A percentile compares a stretch with the other conserved stretches of the same genome.
These are phyloP conservation scores for Mucor saturninus DNA, from an alignment of 371 early-diverging fungal genomes.

Conservation along the genomic window DNA sequence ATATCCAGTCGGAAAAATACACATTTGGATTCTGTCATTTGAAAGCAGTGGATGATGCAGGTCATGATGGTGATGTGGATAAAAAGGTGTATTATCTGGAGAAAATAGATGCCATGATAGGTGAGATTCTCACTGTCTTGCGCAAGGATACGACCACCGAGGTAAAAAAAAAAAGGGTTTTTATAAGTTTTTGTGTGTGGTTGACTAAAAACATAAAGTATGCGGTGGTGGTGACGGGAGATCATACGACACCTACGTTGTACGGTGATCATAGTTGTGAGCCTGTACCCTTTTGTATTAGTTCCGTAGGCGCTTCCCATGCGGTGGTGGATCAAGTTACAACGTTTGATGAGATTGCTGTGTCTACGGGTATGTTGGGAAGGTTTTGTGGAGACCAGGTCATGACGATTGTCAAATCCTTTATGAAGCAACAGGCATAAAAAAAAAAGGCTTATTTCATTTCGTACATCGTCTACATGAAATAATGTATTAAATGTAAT, in stretches of 20 bases:
- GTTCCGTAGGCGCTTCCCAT: slow-evolving; percentile 8
- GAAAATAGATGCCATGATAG: slow-evolving; percentile 51
- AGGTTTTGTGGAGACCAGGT: slow-evolving; percentile 53
- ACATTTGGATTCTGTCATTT: slow-evolving; percentile 60
- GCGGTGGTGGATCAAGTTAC: slow-evolving; percentile 29
- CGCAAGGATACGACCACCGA: neutral
- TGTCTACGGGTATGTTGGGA: slow-evolving; percentile 40
- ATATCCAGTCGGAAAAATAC: slow-evolving; percentile 26
- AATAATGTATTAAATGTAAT: too few relatives aligned
- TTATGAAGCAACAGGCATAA: slow-evolving; percentile 28
- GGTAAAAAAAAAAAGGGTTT: neutral
- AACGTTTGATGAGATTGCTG: slow-evolving; percentile 39
- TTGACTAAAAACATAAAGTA: slow-evolving; percentile 20
- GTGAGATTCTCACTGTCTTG: slow-evolving; percentile 20
- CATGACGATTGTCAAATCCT: slow-evolving; percentile 36
- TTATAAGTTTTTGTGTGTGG: too few relatives aligned
- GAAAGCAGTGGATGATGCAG: slow-evolving; percentile 63
- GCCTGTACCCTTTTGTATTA: slow-evolving; percentile 53
- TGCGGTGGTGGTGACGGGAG: slow-evolving; percentile 54
- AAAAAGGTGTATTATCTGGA: slow-evolving; percentile 40
- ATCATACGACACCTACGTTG: slow-evolving; percentile 57
- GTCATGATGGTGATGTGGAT: slow-evolving; percentile 46
- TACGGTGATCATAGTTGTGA: slow-evolving; percentile 59
- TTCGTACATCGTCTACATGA: too few relatives aligned
- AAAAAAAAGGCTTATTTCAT: neutral